phyloP scores from a whole-genome alignment of 2,329 filamentous ascomycete genomes.

The Epichloe sylvatica region DNA sequence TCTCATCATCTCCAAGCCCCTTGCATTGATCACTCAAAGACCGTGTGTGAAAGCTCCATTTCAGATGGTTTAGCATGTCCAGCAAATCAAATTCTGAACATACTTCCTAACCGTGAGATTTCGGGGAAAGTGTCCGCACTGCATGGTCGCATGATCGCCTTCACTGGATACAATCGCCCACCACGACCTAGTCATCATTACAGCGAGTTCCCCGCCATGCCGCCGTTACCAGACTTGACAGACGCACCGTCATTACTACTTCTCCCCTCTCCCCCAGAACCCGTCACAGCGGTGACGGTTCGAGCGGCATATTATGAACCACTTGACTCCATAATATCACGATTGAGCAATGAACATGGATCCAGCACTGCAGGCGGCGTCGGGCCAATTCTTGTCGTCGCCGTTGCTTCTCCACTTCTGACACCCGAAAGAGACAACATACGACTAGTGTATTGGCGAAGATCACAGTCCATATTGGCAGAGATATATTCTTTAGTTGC shows the following conservation, averaged over 20 bases:
- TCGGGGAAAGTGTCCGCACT: no score
- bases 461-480: conserved; percentile 61
- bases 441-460: conserved; percentile 41
- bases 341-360: conserved; percentile 23
- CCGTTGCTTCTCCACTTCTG: conserved; percentile 50
- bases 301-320: conserved; percentile 47
- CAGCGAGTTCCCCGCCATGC: not conserved
- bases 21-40: no score
- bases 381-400: conserved; percentile 33
- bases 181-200: not conserved
- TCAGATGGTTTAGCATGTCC: not conserved
- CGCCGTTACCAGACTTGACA: not conserved
- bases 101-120: not conserved
- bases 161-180: not conserved
- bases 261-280: conserved; percentile 47
- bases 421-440: conserved; percentile 27
- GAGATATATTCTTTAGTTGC: conserved; percentile 67
- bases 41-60: no score
- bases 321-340: conserved; percentile 38
- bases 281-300: conserved; percentile 36
- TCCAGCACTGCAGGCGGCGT: conserved; percentile 18
- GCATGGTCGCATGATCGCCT: no score
- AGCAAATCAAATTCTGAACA: not conserved
- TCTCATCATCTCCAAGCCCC: no score
- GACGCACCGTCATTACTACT: conserved; percentile 38